Evolutionary conservation across 2,329 filamentous ascomycete genomes (phyloP), one percentile per base, ranked within the genome.

Genomic region (Alternaria infectoria): DNA sequence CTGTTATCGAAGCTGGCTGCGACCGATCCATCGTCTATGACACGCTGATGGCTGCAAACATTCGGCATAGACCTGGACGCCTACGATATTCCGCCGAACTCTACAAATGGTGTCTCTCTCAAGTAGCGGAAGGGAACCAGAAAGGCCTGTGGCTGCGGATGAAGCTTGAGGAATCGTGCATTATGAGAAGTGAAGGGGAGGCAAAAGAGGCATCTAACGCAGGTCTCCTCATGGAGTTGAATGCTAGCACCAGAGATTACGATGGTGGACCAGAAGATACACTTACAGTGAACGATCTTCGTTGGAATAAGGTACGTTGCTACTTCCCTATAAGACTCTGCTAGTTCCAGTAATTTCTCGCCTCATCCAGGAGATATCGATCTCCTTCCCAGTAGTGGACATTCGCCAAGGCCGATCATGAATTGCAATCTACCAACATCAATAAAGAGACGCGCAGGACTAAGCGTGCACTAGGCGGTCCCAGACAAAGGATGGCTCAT

Each of bases 11-110:
- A 47, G 75, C 69, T 17, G 71, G 67, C 1, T 79, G 77, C 61
- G 65, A 74, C 57, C 64, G 74, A 5, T 75, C 71, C 1, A 74
- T 79, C 52, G 73, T 79, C 1, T 78, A 71, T 28, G 74, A 77
- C 26, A 76, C 71, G 0, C 57, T 79, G 64, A 55, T 61, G 4
- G 64, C 67, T 32, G 69, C 70, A 0, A 66, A 69, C 6, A 59
- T 54, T 8, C 74, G 73, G 69, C 68, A 30, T 6, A 12, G 12
- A 7, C n/a, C 64, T 6, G 54, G 51, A 8, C 13, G 52, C 1
- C 45, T 25, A 2, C 76, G 71, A 68, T 59, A 71, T 7, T 67
- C 63, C 32, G 26, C 51, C 3, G 56, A 59, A 26, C 62, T 79
- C 1, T 64, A 78, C 30, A 17, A 66, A n/a, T 78, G 77, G 77